Evolutionary conservation across 148 eudicot species (phyloP), one percentile per base, ranked within the genome.

Genomic region (Chenopodium quinoa): DNA sequence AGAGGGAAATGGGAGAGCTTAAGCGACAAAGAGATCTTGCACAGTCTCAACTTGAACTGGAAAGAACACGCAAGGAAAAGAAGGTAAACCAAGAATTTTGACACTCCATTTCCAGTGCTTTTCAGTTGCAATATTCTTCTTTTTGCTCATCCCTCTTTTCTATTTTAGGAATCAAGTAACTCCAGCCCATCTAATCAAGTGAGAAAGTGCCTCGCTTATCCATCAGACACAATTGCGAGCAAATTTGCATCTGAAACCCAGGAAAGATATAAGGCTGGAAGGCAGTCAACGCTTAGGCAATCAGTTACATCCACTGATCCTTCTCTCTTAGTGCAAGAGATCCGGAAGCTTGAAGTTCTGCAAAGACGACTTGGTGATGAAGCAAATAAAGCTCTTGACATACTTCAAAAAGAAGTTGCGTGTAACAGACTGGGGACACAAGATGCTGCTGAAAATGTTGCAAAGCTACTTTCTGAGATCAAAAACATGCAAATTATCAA

Each of bases 291-390:
- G 60, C 88, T 92, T 84, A 85, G 93, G 84, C 92, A 89, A 78
- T 91, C 98, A 17, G 83, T 89, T 72, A 86, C 88, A 73, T 91
- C 92, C 22, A 80, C 94, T 17, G 90, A 89, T 83, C 95, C 98
- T 31, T 88, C 92, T 70, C 84, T 89, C 84, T 90, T 97, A 63
- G 92, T 91, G 70, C 88, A 90, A 31, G 99, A 97, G 79, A 97
- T 97, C 47, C 84, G 93, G 75, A 97, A 94, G 85, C 91, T 97
- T 80, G 99, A 94, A 89, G 85, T 90, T 88, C 90, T 88, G 73
- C 99, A 97, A 80, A 87, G 91, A 82, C 99, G 90, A 86, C 92
- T 97, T 11, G 98, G 99, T 68, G 96, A 97, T n/a, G 99, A 97
- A 91, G 99, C 99, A 79, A 94, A 87, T 69, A 91, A 85, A 79